phyloP scores from a whole-genome alignment of 768 basidiomycete species.

The Rhizopogon vinicolor region DNA sequence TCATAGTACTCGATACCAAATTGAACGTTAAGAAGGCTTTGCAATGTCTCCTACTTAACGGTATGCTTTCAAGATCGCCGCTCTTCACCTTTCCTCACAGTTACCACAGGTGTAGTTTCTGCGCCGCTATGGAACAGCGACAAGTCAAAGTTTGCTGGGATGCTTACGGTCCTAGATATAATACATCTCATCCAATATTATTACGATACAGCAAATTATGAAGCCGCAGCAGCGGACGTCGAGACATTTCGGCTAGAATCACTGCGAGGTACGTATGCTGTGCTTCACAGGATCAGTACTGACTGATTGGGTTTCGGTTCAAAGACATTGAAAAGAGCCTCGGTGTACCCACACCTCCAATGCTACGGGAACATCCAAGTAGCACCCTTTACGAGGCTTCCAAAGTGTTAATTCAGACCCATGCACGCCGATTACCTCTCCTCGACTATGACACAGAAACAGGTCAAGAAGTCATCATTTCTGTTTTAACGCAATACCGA shows the following conservation, averaged over 20 bases:
- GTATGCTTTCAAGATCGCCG: conserved; percentile 27
- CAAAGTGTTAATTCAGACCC: conserved; percentile 87
- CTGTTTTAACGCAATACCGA: conserved; percentile 94
- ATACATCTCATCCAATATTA: conserved; percentile 99
- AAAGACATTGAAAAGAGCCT: conserved; percentile 92
- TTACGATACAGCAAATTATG: conserved; percentile 78
- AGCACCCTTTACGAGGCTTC: conserved; percentile 89
- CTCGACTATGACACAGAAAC: conserved; percentile 93
- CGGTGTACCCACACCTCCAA: conserved; percentile 87
- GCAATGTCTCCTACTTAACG: conserved; percentile 80
- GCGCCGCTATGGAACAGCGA: conserved; percentile 98
- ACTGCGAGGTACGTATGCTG: conserved; percentile 64
- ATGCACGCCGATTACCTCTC: conserved; percentile 89
- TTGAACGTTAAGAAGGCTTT: conserved; percentile 95
- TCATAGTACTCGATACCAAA: conserved; percentile 95
- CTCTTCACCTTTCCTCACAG: neutral
- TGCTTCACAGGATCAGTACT: conserved; percentile 2
- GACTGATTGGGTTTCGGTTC: conserved; percentile 3
- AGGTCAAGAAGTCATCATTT: conserved; percentile 92
- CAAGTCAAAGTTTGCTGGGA: conserved; percentile 88
- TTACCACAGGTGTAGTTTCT: conserved; percentile 81
- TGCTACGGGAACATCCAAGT: conserved; percentile 83
- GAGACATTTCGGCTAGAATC: conserved; percentile 88
- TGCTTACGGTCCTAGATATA: conserved; percentile 99
- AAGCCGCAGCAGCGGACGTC: conserved; percentile 84